Percentiles rank a stretch among this genome's conserved stretches.
Evolutionary conservation across 371 early-diverging fungal genomes (phyloP).

Genomic region (Apophysomyces trapeziformis): DNA sequence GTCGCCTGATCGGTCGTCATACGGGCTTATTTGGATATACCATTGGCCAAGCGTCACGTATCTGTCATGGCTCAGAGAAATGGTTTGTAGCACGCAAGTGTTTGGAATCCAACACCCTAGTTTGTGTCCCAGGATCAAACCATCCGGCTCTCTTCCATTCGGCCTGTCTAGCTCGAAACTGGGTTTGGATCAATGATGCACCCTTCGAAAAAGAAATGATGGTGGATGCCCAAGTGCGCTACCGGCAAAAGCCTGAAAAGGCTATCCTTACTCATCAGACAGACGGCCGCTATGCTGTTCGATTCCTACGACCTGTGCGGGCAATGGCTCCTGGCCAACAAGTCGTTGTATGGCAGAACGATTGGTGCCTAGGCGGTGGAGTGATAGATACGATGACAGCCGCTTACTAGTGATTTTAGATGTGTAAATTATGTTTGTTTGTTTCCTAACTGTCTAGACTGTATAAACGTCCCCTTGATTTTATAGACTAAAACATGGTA

Average conservation of each 20-base stretch:
- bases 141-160: constrained; percentile 48
- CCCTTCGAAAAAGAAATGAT: constrained; percentile 13
- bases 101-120: constrained; percentile 34
- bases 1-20: constrained; percentile 66
- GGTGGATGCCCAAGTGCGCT: constrained; percentile 49
- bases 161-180: constrained; percentile 40
- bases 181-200: constrained; percentile 49
- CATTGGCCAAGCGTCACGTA: constrained; percentile 74
- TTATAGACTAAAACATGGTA: constrained; percentile 5
- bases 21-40: constrained; percentile 74
- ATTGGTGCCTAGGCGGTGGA: constrained; percentile 63
- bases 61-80: constrained; percentile 61
- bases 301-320: constrained; percentile 45
- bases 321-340: constrained; percentile 56
- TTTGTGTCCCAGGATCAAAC: constrained; percentile 48
- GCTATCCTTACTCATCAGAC: constrained; percentile 27
- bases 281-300: constrained; percentile 30
- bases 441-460: background rate
- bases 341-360: constrained; percentile 54
- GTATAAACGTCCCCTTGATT: background rate
- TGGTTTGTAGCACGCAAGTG: constrained; percentile 57
- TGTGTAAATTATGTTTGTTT: background rate
- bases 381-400: constrained; percentile 40
- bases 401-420: background rate
- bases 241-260: constrained; percentile 49